Conservation (phyloP, 257 asterid species). For the Primulina huaijiensis region DNA sequence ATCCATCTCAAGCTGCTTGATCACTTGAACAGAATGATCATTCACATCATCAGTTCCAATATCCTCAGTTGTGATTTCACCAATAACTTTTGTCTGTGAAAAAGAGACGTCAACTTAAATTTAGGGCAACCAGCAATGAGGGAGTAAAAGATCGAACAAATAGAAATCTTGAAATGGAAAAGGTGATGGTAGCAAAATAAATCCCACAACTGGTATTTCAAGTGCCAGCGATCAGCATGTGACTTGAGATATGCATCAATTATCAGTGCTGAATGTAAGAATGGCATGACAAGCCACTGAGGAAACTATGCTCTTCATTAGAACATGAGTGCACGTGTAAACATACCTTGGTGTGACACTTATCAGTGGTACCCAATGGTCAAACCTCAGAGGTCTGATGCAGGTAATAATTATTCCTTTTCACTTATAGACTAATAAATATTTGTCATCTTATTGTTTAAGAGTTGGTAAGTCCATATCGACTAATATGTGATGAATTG, state of each 20-base stretch:
- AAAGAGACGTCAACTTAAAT: background rate
- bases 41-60: slow-evolving; percentile 28
- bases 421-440: too few relatives aligned
- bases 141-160: background rate
- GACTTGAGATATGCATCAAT: background rate
- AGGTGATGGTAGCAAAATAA: background rate
- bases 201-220: background rate
- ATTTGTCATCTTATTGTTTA: background rate
- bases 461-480: background rate
- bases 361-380: background rate
- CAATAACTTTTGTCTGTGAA: slow-evolving; percentile 39
- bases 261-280: background rate
- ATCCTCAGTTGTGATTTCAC: slow-evolving; percentile 33
- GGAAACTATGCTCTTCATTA: background rate
- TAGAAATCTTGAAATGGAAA: background rate
- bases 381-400: background rate
- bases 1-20: slow-evolving; percentile 40
- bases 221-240: background rate
- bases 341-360: background rate
- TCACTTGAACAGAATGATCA: slow-evolving; percentile 30
- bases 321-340: background rate
- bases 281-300: background rate
- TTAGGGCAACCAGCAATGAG: slow-evolving; percentile 13
- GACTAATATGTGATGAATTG: background rate
- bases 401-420: background rate